These are phyloP conservation scores for Pythium insidiosum DNA, from an alignment of 352 stramenopile genomes.

Conservation along the genomic window DNA sequence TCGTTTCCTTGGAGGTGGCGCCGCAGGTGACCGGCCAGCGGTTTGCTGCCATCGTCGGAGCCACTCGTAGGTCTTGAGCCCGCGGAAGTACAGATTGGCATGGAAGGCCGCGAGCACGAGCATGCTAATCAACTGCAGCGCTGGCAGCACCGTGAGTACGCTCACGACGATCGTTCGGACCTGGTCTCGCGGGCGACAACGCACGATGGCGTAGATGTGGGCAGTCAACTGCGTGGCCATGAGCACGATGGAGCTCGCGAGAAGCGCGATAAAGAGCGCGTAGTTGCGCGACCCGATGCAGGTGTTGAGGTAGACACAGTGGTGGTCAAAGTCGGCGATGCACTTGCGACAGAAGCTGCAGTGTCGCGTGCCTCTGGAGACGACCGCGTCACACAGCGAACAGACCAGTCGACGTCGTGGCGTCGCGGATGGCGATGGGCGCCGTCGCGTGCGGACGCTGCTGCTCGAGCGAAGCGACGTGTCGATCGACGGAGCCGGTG, in stretches of 20 bases:
- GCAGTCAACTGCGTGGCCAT: constrained; percentile 46
- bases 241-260: constrained; percentile 48
- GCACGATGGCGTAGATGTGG: constrained; percentile 29
- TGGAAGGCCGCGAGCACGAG: constrained; percentile 54
- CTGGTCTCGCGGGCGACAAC: background rate
- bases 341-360: constrained; percentile 94
- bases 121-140: constrained; percentile 50
- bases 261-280: constrained; percentile 42
- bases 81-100: constrained; percentile 42
- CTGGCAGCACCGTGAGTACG: constrained; percentile 24
- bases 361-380: constrained; percentile 51
- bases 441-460: background rate
- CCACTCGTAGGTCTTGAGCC: constrained; percentile 48
- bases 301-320: constrained; percentile 94
- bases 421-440: background rate
- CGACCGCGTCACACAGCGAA: constrained; percentile 29
- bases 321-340: constrained; percentile 91
- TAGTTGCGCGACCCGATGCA: constrained; percentile 84
- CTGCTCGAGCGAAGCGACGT: background rate
- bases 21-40: constrained; percentile 5
- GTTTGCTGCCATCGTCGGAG: constrained; percentile 24
- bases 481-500: too few relatives aligned
- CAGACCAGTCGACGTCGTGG: constrained; percentile 18
- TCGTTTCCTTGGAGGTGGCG: constrained; percentile 7
- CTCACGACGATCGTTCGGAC: constrained; percentile 7